phyloP scores from a whole-genome alignment of 768 basidiomycete genomes.

The Leccinum variicolor region DNA sequence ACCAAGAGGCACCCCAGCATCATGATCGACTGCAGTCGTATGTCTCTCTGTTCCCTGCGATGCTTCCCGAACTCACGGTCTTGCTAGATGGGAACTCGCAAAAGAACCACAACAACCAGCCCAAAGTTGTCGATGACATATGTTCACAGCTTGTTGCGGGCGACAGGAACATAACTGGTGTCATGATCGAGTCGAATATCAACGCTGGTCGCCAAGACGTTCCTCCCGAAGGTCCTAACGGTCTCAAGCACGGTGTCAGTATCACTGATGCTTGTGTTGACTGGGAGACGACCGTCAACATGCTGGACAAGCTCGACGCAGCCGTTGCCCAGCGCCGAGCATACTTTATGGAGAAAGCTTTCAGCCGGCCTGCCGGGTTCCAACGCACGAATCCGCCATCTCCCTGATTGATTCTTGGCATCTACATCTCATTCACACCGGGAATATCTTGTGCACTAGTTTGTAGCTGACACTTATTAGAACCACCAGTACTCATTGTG shows the following conservation, averaged over 20 bases:
- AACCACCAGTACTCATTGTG: background rate
- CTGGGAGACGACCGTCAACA: constrained; percentile 73
- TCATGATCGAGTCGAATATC: constrained; percentile 97
- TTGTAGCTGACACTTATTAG: background rate
- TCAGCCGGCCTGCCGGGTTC: constrained; percentile 28
- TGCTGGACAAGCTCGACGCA: constrained; percentile 71
- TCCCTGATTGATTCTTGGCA: constrained; percentile 4
- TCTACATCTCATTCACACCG: background rate
- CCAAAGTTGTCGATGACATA: constrained; percentile 70
- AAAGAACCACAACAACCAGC: constrained; percentile 93
- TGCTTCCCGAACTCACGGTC: background rate
- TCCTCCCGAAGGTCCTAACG: constrained; percentile 63
- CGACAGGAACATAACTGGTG: constrained; percentile 74
- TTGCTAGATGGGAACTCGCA: constrained; percentile 86
- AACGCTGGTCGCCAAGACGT: constrained; percentile 90
- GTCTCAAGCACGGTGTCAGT: constrained; percentile 75
- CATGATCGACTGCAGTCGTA: constrained; percentile 87
- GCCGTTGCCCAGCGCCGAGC: constrained; percentile 29
- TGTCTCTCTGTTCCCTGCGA: constrained; percentile 25
- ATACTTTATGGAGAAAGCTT: constrained; percentile 23
- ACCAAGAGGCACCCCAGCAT: constrained; percentile 55
- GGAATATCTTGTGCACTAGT: background rate
- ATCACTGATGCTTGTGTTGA: constrained; percentile 93
- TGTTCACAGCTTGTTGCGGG: constrained; percentile 73
- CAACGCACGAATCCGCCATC: constrained; percentile 14